Base-by-base conservation (phyloP, 2,329 filamentous ascomycete species). In the Botryotinia globosa region DNA sequence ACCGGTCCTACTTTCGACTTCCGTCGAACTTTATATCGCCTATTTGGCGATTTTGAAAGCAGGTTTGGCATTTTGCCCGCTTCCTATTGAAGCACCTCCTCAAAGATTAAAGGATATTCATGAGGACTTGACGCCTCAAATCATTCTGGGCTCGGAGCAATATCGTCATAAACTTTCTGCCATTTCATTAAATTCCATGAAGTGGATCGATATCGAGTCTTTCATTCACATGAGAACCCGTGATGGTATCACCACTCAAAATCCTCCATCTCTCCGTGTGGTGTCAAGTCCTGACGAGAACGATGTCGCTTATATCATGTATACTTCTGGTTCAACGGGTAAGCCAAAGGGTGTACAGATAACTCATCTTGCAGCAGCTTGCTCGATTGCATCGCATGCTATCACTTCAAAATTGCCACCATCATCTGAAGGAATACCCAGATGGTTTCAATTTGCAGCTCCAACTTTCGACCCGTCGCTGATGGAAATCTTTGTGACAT, bases 11-110 rank as follows among this genome's bases (percentile, higher is more conserved):
- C 68, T 70, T 44, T 64, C 80, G 75, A 58, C 80, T 79, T 74
- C 74, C 76, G 32, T 77, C 80, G 34, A 73, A 74, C 78, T 79
- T 7, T 81, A 79, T 68, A 75, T 80, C 1, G 71, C 80, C 25
- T 79, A 81, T 22, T 71, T 79, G n/a, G 81, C 78, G 10, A 80
- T 82, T 48, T 77, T 81, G 72, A 80, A 80, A 56, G 78, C 80
- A 2, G 81, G 80, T 25, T 80, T 80, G 71, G 76, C 75, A 0
- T 82, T 81, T 75, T 76, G 82, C n/a, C 80, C 81, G 1, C 80
- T 82, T 34, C 81, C 79, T 42, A 78, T 81, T 48, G 78, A 77
- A 29, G 74, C 81, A 14, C 68, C 68, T 25, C 54, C 39, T 16
- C 42, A 70, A 29, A 63, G 58, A 32, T 32, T 69, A 9, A 37